Base-by-base conservation (phyloP, 306 rosid species). In the Prunus dulcis region DNA sequence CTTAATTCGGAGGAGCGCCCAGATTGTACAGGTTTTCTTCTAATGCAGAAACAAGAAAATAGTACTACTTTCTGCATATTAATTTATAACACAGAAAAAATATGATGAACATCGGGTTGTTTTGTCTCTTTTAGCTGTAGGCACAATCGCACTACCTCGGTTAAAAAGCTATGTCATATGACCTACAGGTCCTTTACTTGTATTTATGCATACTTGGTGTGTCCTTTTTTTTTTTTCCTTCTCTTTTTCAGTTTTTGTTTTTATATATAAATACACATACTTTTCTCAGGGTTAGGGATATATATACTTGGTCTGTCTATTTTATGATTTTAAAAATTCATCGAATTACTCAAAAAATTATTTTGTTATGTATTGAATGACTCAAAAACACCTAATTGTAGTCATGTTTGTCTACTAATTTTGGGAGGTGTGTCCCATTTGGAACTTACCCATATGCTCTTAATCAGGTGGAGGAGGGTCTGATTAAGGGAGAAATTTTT, bases 331-430 rank as follows among this genome's bases (percentile, higher is more conserved):
- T 45, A 67, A 50, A 76, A 74, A 41, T 67, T 84, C 88, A 84
- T 91, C 80, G 93, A 86, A 85, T 84, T 79, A 34, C 93, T 87
- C 65, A 85, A 85, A 80, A 75, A 18, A 75, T 55, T 71, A 78
- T 88, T 81, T 82, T 82, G 73, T 81, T 81, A 84, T 83, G 79
- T 89, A 30, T 79, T 78, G 96, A 79, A 84, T 75, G 75, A 72
- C 87, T 89, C 91, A 87, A 91, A 84, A 87, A 77, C 86, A 86
- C 92, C 93, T 85, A 86, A 88, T 88, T 88, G 84, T 87, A 84
- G 87, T 78, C 76, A 80, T 80, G 82, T 80, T 64, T 84, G 91
- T 87, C 91, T 77, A 70, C 82, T 76, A 63, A 84, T 85, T 82
- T 91, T 65, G 92, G 88, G 85, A 82, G 84, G 70, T 46, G 92